Evolutionary conservation across 176 grass and related monocot species (phyloP), one percentile per base, ranked within the genome.

Genomic region (Olyra latifolia): DNA sequence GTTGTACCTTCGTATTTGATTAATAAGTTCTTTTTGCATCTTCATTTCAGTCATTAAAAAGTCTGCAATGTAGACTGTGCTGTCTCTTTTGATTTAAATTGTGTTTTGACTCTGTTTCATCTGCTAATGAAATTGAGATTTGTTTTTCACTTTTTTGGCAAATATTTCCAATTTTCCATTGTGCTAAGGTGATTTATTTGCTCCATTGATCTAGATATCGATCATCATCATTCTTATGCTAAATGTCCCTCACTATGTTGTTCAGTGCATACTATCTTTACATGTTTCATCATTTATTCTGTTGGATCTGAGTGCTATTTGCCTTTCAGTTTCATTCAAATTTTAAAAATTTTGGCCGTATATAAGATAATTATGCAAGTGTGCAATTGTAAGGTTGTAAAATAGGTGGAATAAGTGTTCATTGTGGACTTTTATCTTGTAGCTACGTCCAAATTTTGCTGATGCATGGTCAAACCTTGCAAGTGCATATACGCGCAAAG

Each of bases 381-480:
- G 48, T 16, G 3, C 14, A 75, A 59, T 43, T 75, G 53, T 50
- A 42, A 59, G 14, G 15, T 59, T 75, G 47, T 38, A 39, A 54
- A 22, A 75, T n/a, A 9, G 20, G 22, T 42, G 10, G 59, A 69
- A 59, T 44, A 53, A 45, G 10, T 12, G 17, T 53, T 84, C 23
- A 35, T 32, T 82, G 28, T 57, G 40, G 23, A 13, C 12, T 35
- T 82, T 20, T 69, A 82, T 57, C 5, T 77, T 79, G 30, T 85
- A 99, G 97, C 78, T 99, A 32, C 88, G 93, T 4, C 90, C 97
- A 24, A 93, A 81, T 62, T 99, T 99, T 48, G 89, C 81, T 84
- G 97, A 99, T 91, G 97, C 97, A 40, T 99, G 97, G 97, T 95
- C 97, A 85, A 99, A 99, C 81, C 85, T 99, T 83, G 93, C 97